Evolutionary conservation across 441 rosid species (phyloP).

Genomic region (Arabidopsis hybrid): DNA sequence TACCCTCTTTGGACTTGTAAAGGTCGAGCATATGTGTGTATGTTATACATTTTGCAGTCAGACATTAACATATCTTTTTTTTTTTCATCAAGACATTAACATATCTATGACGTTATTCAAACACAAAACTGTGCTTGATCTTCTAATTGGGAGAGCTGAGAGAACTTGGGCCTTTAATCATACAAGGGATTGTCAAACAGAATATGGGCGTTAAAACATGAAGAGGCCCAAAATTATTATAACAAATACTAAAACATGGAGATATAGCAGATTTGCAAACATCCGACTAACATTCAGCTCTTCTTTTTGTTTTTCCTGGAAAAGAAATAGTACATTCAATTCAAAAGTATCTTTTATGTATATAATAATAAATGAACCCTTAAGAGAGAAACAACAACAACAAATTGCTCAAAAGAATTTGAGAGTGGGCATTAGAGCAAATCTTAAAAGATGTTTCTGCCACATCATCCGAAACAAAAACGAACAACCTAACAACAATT

Average conservation of each 20-base stretch:
- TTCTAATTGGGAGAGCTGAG: not conserved
- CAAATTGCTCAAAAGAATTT: slow-evolving; percentile 31
- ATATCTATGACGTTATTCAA: no score
- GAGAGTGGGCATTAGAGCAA: slow-evolving; percentile 32
- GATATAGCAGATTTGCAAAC: not conserved
- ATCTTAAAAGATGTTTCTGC: slow-evolving; percentile 10
- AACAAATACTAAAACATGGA: not conserved
- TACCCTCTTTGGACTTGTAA: not conserved
- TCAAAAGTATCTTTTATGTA: not conserved
- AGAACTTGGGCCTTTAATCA: slow-evolving; percentile 17
- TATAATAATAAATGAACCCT: not conserved
- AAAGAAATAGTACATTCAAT: not conserved
- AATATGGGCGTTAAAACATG: not conserved
- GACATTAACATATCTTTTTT: no score
- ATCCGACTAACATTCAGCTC: not conserved
- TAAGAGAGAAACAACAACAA: not conserved
- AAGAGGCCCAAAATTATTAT: not conserved
- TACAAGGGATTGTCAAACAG: not conserved
- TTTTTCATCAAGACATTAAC: no score
- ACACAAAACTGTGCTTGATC: not conserved
- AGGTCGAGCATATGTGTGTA: not conserved
- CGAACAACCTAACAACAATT: slow-evolving; percentile 22
- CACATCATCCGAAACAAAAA: slow-evolving; percentile 19
- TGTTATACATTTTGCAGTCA: not conserved
- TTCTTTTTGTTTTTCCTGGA: not conserved